These are phyloP conservation scores for Gloeophyllum trabeum DNA, from an alignment of 768 basidiomycete genomes.

Conservation along the genomic window DNA sequence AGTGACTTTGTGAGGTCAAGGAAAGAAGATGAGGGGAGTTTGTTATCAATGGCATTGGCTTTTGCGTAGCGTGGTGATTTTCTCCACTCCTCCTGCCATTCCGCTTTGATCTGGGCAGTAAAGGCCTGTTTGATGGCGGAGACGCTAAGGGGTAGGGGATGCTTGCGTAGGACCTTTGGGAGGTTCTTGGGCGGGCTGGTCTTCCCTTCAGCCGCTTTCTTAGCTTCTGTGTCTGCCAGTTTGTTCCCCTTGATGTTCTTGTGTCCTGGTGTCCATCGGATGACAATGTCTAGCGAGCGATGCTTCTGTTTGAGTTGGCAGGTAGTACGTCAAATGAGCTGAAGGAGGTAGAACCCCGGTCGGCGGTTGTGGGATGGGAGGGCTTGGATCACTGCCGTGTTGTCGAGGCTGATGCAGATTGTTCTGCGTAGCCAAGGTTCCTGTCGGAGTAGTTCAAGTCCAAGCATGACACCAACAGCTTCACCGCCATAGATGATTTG, in stretches of 20 bases:
- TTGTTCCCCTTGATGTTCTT: slow-evolving; percentile 12
- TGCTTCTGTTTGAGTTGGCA: too few species aligned
- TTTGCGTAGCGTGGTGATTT: not conserved
- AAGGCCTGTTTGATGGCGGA: not conserved
- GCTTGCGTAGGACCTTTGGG: not conserved
- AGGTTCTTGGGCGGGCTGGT: not conserved
- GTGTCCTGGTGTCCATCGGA: slow-evolving; percentile 12
- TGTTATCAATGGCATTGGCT: not conserved
- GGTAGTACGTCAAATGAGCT: too few species aligned
- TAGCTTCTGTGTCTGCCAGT: slow-evolving; percentile 13
- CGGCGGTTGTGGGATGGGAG: not conserved
- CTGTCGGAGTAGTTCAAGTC: slow-evolving; percentile 1
- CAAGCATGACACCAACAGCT: slow-evolving; percentile 7
- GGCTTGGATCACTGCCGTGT: slow-evolving; percentile 5
- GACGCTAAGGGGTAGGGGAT: not conserved
- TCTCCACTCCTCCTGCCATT: not conserved
- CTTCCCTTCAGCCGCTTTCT: slow-evolving; percentile 9
- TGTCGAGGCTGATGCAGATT: slow-evolving; percentile 6
- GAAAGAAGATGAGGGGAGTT: not conserved
- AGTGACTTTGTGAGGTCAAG: slow-evolving; percentile 3
- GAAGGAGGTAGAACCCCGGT: not conserved
- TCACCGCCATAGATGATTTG: slow-evolving; percentile 13
- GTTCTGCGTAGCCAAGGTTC: not conserved
- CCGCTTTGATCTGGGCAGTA: not conserved
- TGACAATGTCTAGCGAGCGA: not conserved